A percentile compares a stretch with the other conserved stretches of the same genome.
Conservation (phyloP, 352 stramenopile species). For the Phytophthora megakarya region DNA sequence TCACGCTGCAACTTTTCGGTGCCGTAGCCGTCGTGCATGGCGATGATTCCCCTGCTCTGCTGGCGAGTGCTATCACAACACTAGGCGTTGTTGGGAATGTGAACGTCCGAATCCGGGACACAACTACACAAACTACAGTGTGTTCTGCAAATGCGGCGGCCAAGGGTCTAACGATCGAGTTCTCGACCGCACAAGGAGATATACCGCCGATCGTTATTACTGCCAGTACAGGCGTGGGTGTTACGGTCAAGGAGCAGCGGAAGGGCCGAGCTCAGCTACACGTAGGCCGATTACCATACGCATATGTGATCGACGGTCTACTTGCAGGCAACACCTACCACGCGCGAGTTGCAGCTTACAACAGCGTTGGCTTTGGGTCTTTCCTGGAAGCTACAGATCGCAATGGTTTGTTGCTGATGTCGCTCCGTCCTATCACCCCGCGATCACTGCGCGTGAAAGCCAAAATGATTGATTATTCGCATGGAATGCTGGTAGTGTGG, state of each 20-base stretch:
- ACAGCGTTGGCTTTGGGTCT: slow-evolving; percentile 90
- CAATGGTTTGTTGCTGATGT: slow-evolving; percentile 39
- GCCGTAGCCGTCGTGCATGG: slow-evolving; percentile 40
- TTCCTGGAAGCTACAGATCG: slow-evolving; percentile 56
- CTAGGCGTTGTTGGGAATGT: slow-evolving; percentile 67
- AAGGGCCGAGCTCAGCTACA: slow-evolving; percentile 64
- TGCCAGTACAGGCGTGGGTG: not conserved
- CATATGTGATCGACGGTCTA: slow-evolving; percentile 84
- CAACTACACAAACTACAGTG: slow-evolving; percentile 43
- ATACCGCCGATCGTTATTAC: slow-evolving; percentile 36
- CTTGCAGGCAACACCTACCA: slow-evolving; percentile 84
- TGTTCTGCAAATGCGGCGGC: slow-evolving; percentile 45
- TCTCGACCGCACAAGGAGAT: slow-evolving; percentile 60
- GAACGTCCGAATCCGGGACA: slow-evolving; percentile 46
- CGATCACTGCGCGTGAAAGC: slow-evolving; percentile 83
- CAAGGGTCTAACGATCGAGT: slow-evolving; percentile 53
- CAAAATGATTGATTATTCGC: slow-evolving; percentile 40
- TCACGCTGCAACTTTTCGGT: slow-evolving; percentile 71
- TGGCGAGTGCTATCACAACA: slow-evolving; percentile 55
- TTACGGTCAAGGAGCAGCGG: slow-evolving; percentile 44
- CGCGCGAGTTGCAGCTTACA: slow-evolving; percentile 93
- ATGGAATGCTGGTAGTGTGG: slow-evolving; percentile 69
- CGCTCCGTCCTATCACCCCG: slow-evolving; percentile 39
- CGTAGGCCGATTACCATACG: slow-evolving; percentile 81
- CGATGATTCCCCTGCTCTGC: slow-evolving; percentile 10